Base-by-base conservation (phyloP, 169 alveolate genomes). In the Fabrea salina region DNA sequence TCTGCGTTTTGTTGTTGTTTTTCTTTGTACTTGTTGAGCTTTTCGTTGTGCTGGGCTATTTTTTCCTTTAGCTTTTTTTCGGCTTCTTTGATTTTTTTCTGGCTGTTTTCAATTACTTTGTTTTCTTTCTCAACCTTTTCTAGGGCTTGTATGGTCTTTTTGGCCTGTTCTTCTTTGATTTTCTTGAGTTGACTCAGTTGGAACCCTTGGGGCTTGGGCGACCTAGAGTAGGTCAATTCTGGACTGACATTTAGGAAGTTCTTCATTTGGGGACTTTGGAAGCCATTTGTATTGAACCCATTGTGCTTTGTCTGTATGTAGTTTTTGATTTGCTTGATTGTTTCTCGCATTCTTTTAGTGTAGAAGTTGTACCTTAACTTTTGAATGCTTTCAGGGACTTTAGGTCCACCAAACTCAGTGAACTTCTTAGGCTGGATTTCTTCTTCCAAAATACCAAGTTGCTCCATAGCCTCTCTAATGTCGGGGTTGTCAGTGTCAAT, bases 361-460 rank as follows among this genome's bases (percentile, higher is more conserved):
- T 61, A 61, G 39, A 35, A 61, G 49, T 61, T 35, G 25, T 33
- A 61, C 25, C 74, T 22, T 16, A 61, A 51, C 50, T 61, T 22
- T 35, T 61, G 74, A 61, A 61, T 51, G n/a, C 39, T 51, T 61
- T 61, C 74, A 61, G 27, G 32, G 1, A 61, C 49, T 11, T 30
- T 30, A 35, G 54, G 32, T 32, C 49, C 74, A 8, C 22, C 11
- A 61, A 61, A 61, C 0, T 61, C 74, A 33, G 32, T 51, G 11
- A 61, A 32, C n/a, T 6, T 61, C 25, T 35, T 61, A 1, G 11
- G 74, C 8, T n/a, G 30, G 11, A 61, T 16, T 61, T 61, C 74
- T 35, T 61, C 49, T n/a, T 47, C 54, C 50, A 35, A 47, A 11
- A 61, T 61, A 1, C 74, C 74, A 13, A 61, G 32, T 0, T 47